phyloP scores from a whole-genome alignment of 306 rosid species.

The Vigna reflexopilosa region DNA sequence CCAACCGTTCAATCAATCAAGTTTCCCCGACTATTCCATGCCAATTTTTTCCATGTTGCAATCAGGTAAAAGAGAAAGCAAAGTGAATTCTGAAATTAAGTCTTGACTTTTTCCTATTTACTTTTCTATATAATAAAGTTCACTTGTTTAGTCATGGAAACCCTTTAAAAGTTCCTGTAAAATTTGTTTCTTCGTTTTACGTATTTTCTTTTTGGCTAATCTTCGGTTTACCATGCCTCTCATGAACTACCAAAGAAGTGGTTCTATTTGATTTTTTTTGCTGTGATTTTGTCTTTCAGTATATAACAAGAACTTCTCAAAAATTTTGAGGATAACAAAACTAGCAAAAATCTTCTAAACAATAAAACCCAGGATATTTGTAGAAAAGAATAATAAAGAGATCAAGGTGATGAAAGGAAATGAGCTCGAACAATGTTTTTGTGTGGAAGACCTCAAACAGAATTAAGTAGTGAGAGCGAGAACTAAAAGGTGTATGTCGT shows the following conservation, averaged over 20 bases:
- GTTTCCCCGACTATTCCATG: slow-evolving; percentile 10
- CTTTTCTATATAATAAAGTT: background rate
- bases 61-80: slow-evolving; percentile 37
- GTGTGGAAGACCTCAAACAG: too few relatives aligned
- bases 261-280: too few relatives aligned
- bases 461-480: too few relatives aligned
- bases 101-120: background rate
- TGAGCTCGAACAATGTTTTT: too few relatives aligned
- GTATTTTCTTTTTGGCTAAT: background rate
- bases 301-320: too few relatives aligned
- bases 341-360: too few relatives aligned
- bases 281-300: too few relatives aligned
- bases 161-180: background rate
- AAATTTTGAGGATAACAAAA: too few relatives aligned
- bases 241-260: background rate
- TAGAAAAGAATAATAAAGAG: too few relatives aligned
- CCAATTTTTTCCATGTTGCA: background rate
- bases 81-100: slow-evolving; percentile 35
- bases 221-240: background rate
- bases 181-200: background rate
- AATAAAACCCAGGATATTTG: too few relatives aligned
- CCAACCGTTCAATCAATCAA: slow-evolving; percentile 30
- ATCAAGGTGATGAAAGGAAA: too few relatives aligned
- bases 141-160: background rate
- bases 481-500: too few relatives aligned